A percentile compares a stretch with the other conserved stretches of the same genome.
Evolutionary conservation across 1,139 yeast species (phyloP).

Genomic region (Geotrichum candidum): DNA sequence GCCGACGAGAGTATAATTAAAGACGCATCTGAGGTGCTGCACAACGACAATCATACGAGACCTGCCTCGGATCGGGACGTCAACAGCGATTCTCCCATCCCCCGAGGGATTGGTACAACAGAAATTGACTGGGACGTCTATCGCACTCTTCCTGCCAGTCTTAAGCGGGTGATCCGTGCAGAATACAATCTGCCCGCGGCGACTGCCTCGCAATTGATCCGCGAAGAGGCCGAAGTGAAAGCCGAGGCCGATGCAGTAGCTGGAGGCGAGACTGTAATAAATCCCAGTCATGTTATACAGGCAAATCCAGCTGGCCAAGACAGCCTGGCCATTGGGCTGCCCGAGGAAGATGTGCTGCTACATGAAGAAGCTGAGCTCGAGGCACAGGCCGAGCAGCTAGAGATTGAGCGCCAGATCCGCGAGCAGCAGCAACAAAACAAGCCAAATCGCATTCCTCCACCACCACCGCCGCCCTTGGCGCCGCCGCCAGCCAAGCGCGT

Average conservation of each 20-base stretch:
- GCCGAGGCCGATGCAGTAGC: background rate
- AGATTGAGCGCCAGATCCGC: background rate
- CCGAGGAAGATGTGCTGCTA: background rate
- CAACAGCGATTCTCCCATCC: background rate
- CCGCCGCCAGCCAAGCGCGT: background rate
- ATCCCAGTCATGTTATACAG: background rate
- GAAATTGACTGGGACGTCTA: constrained; percentile 16
- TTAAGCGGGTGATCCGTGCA: constrained; percentile 4
- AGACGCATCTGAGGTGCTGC: no score
- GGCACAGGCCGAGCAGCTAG: background rate
- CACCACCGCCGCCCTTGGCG: background rate
- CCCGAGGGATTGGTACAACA: background rate
- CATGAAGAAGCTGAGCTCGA: background rate
- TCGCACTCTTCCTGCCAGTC: constrained; percentile 11
- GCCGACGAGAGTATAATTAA: background rate
- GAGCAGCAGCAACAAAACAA: background rate
- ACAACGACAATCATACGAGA: background rate
- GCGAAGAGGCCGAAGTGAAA: background rate
- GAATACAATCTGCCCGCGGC: constrained; percentile 7
- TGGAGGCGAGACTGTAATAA: background rate
- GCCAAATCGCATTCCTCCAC: background rate
- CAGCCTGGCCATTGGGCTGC: background rate
- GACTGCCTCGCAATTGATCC: background rate
- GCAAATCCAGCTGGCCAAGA: background rate
- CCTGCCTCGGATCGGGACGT: background rate